Conservation (phyloP, 2,329 filamentous ascomycete species). For the Monilinia fructicola region DNA sequence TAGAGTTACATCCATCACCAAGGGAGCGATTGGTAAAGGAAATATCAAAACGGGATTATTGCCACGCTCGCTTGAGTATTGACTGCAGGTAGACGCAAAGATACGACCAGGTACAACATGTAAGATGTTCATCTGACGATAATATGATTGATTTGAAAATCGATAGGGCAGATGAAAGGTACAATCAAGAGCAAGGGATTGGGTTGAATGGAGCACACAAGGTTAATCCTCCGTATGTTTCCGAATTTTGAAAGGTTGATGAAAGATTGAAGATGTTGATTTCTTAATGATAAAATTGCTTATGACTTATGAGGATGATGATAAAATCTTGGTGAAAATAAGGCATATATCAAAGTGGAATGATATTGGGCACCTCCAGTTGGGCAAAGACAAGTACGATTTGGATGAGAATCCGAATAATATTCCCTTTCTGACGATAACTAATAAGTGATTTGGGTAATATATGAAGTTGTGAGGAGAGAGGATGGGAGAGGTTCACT, state of each 20-base stretch:
- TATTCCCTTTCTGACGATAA: no score
- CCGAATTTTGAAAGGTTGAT: not conserved
- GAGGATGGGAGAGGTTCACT: no score
- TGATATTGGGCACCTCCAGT: no score
- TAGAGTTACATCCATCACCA: not conserved
- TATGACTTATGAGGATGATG: no score
- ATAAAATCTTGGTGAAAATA: no score
- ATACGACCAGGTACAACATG: conserved; percentile 11
- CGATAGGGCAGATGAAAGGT: conserved; percentile 10
- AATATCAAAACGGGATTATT: conserved; percentile 9
- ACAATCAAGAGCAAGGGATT: not conserved
- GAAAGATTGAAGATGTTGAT: not conserved
- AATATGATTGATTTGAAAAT: conserved; percentile 14
- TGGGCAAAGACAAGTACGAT: no score
- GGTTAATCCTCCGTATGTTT: not conserved
- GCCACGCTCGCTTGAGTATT: conserved; percentile 15
- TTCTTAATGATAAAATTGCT: no score
- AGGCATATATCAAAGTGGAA: not conserved
- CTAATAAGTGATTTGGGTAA: no score
- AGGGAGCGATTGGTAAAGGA: not conserved
- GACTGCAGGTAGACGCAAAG: conserved; percentile 7
- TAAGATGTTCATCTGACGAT: conserved; percentile 17
- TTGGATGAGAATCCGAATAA: no score
- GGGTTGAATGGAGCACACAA: not conserved
- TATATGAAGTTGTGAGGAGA: no score